Base-by-base conservation (phyloP, 768 basidiomycete genomes). In the Mycena rebaudengoi region DNA sequence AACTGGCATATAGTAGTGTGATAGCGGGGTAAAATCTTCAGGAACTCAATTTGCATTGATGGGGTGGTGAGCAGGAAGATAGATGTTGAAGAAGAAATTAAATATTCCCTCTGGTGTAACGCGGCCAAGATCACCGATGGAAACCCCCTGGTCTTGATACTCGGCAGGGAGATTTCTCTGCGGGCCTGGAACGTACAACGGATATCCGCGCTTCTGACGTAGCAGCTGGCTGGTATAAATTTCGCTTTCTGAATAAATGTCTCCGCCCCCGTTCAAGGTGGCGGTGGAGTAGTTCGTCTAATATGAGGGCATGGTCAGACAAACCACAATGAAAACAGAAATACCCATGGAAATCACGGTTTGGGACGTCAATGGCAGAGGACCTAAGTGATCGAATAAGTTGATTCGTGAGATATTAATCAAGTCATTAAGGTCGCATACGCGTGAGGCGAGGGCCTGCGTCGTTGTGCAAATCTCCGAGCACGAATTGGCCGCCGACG, bases 81-180 rank as follows among this genome's bases (percentile, higher is more conserved):
- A 75, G n/a, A 78, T 65, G 58, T 78, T 79, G 69, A 80, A 80
- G 26, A 77, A 71, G 21, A 72, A 64, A 30, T 76, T 75, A 28
- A 79, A 79, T 13, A 51, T 55, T 29, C 76, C 78, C 35, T 71
- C 68, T 23, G 69, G 69, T 16, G 75, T 70, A 14, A 80, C 54
- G 14, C 75, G 60, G 11, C 76, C 76, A 12, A 79, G 73, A 40
- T 79, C 79, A 7, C 79, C 78, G 37, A 78, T 77, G 16, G 51
- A 64, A 18, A 75, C 65, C 0, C 75, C 77, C 25, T 60, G 35
- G 5, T 48, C 46, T 50, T 55, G 61, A 50, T 71, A 69, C 40
- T 70, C 70, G 1, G 44, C 51, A 12, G 71, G 71, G 11, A 71
- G 57, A 18, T 46, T 63, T 20, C 45, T 46, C 23, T 69, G 69